Evolutionary conservation across 306 rosid species (phyloP).

Genomic region (Oemleria cerasiformis): DNA sequence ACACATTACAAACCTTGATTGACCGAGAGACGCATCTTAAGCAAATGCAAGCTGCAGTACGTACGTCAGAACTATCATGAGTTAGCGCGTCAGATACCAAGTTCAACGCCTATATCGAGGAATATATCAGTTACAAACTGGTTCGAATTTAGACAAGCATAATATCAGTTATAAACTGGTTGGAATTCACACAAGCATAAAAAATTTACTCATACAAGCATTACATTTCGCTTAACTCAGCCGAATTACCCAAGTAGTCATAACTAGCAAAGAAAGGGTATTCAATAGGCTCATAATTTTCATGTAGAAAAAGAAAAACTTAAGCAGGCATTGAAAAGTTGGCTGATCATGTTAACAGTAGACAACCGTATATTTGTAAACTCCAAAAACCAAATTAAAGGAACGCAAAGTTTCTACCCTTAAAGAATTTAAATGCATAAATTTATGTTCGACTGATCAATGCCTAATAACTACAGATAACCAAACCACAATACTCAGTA

Average conservation of each 20-base stretch:
- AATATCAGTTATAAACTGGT: too few relatives aligned
- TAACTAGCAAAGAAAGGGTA: neutral
- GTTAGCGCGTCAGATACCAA: constrained; percentile 56
- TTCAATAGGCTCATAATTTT: constrained; percentile 1
- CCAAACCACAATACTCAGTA: neutral
- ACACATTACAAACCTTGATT: constrained; percentile 62
- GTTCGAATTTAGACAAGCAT: neutral
- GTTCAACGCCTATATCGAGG: constrained; percentile 51
- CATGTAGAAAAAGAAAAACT: neutral
- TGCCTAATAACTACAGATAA: neutral
- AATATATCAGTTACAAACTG: constrained; percentile 20
- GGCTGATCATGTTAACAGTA: constrained; percentile 11
- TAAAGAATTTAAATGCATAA: neutral
- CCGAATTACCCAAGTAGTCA: neutral
- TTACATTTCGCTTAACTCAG: neutral
- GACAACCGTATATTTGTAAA: neutral
- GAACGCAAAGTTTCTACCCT: neutral
- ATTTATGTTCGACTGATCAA: neutral
- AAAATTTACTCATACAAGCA: constrained; percentile 12
- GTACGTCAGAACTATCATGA: constrained; percentile 64
- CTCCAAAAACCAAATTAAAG: too few relatives aligned
- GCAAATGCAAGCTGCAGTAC: constrained; percentile 90
- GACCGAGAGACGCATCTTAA: constrained; percentile 85
- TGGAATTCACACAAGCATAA: too few relatives aligned
- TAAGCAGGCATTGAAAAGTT: neutral